Percentiles rank a stretch among this genome's conserved stretches.
These are phyloP conservation scores for Pyrus pyrifolia DNA, from an alignment of 306 rosid species.

Conservation along the genomic window DNA sequence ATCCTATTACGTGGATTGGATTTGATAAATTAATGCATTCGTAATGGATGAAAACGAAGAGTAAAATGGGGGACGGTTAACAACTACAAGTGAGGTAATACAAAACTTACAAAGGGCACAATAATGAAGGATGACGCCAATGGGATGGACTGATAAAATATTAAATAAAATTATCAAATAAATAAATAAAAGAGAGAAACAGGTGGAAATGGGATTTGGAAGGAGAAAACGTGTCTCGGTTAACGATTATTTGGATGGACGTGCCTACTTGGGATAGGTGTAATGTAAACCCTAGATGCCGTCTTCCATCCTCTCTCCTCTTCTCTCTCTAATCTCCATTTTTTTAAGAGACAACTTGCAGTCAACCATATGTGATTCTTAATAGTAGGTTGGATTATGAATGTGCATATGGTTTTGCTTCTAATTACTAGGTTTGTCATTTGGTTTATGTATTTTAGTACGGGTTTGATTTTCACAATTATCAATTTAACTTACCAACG, in stretches of 20 bases:
- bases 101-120: neutral
- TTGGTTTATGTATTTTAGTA: too few relatives aligned
- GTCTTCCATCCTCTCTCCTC: neutral
- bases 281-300: constrained; percentile 18
- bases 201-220: neutral
- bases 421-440: constrained; percentile 17
- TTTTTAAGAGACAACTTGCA: neutral
- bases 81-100: neutral
- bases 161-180: neutral
- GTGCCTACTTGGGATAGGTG: constrained; percentile 9
- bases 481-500: too few relatives aligned
- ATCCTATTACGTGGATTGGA: neutral
- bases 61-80: neutral
- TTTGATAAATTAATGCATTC: neutral
- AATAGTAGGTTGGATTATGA: neutral
- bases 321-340: neutral
- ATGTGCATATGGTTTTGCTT: neutral
- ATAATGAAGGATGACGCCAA: constrained; percentile 2
- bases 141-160: neutral
- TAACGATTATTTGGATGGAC: constrained; percentile 28
- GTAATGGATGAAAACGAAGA: neutral
- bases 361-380: constrained; percentile 10
- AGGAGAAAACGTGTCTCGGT: constrained; percentile 31
- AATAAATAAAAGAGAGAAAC: neutral
- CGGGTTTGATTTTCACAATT: rapidly evolving